Base-by-base conservation (phyloP, 768 basidiomycete genomes). In the Auricularia heimuer region DNA sequence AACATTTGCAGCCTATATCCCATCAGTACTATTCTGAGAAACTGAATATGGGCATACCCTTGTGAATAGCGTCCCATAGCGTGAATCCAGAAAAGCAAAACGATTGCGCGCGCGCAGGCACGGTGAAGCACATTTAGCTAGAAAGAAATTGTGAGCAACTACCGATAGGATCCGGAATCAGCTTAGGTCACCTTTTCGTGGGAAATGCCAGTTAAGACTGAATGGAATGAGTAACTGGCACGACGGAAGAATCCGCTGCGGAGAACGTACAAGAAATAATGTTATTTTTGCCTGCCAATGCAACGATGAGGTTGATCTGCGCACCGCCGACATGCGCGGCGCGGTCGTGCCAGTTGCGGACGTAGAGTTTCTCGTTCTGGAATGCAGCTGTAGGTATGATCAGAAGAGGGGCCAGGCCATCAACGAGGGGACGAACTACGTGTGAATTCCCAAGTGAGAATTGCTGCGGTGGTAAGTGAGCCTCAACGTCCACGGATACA, bases 271-370 rank as follows among this genome's bases (percentile, higher is more conserved):
- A 78, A 10, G 83, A 83, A 56, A 85, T 78, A 54, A 83, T 67
- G 68, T 83, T 84, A 70, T 85, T 85, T 74, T 85, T 85, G 16
- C 81, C 81, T 1, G 82, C 83, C 8, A 85, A 73, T 4, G 80
- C 81, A 11, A 84, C 80, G 56, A 85, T 77, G 63, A 84, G 74
- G 6, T 83, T 80, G 1, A 83, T 74, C 68, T 85, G 81, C 4
- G 42, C 62, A 14, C 21, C 61, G 12, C 42, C 65, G 12, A 65
- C 56, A 34, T 47, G 18, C 16, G 36, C 65, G 42, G 65, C 65
- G 11, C 61, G 36, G 35, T 65, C 54, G 29, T 24, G 14, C 65
- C 65, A 65, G 47, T 65, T 64, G 16, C 16, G 33, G 21, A 35
- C 39, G 34, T 63, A 21, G 11, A 65, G 45, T 10, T 65, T n/a